Conservation (phyloP, 2,329 filamentous ascomycete species). For the Cladosporium sp. region DNA sequence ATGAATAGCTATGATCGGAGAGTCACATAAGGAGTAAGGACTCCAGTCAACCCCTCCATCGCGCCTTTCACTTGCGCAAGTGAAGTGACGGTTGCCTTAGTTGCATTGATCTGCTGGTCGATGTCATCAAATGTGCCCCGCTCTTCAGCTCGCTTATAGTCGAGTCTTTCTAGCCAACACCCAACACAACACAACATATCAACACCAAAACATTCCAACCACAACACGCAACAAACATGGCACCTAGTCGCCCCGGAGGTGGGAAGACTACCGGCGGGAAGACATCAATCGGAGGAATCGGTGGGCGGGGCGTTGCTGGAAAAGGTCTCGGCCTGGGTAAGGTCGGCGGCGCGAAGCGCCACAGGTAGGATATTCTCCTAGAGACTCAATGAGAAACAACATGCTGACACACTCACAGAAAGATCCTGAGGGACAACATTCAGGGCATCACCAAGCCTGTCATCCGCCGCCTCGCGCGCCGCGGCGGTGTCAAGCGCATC, state of each 20-base stretch:
- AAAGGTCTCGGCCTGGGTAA: slow-evolving; percentile 4
- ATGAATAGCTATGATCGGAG: too few relatives aligned
- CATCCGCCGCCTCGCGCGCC: slow-evolving; percentile 68
- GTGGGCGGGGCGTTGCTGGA: background rate
- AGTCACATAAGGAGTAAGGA: background rate
- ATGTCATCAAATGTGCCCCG: background rate
- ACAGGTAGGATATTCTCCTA: background rate
- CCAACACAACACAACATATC: background rate
- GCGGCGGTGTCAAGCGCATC: slow-evolving; percentile 76
- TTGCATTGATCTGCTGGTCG: background rate
- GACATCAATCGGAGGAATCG: background rate
- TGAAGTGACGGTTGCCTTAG: background rate
- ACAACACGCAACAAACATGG: background rate
- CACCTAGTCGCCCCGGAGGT: background rate
- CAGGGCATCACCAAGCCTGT: slow-evolving; percentile 85
- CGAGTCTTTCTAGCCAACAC: background rate
- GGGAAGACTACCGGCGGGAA: background rate
- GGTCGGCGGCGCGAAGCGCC: background rate
- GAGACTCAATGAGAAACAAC: background rate
- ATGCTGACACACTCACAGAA: slow-evolving; percentile 64
- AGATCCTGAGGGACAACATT: slow-evolving; percentile 98
- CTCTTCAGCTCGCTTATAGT: background rate
- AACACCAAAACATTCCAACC: background rate
- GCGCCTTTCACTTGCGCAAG: background rate
- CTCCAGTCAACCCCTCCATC: background rate